A percentile compares a stretch with the other conserved stretches of the same genome.
Conservation (phyloP, 805 yeast genomes). For the Wickerhamiella sorbophila region DNA sequence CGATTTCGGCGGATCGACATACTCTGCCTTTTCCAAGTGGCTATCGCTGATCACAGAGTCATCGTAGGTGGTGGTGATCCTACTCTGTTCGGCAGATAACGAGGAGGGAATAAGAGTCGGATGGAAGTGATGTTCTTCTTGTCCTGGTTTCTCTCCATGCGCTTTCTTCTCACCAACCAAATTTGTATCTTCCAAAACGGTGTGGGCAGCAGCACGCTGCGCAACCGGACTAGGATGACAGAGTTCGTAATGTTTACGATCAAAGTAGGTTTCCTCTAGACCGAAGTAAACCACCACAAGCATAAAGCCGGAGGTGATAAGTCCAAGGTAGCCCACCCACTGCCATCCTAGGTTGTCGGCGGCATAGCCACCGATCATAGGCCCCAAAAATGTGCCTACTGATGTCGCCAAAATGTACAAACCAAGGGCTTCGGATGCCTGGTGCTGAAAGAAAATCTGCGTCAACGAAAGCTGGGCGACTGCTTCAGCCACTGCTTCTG, state of each 20-base stretch:
- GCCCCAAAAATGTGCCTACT: conserved; percentile 66
- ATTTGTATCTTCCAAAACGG: not conserved
- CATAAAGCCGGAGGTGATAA: conserved; percentile 47
- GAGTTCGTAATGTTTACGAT: conserved; percentile 20
- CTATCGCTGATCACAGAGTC: not conserved
- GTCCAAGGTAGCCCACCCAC: conserved; percentile 64
- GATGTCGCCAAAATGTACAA: conserved; percentile 62
- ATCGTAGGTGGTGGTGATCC: not conserved
- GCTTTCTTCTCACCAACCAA: not conserved
- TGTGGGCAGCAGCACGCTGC: not conserved
- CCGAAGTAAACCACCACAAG: conserved; percentile 40
- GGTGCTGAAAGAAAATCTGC: conserved; percentile 67
- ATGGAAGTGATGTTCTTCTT: not conserved
- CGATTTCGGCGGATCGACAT: conserved; percentile 25
- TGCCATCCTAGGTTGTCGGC: conserved; percentile 47
- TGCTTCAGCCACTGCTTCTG: conserved; percentile 72
- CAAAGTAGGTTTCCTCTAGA: conserved; percentile 54
- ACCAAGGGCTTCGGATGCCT: conserved; percentile 57
- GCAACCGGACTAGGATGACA: not conserved
- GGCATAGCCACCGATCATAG: conserved; percentile 63
- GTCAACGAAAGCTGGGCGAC: conserved; percentile 50
- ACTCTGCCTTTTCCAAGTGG: conserved; percentile 11
- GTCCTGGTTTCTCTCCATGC: not conserved
- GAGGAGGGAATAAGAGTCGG: not conserved
- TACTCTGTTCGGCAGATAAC: not conserved